Evolutionary conservation across 139 green algal genomes (phyloP).

Genomic region (Astrephomene gubernaculifera): DNA sequence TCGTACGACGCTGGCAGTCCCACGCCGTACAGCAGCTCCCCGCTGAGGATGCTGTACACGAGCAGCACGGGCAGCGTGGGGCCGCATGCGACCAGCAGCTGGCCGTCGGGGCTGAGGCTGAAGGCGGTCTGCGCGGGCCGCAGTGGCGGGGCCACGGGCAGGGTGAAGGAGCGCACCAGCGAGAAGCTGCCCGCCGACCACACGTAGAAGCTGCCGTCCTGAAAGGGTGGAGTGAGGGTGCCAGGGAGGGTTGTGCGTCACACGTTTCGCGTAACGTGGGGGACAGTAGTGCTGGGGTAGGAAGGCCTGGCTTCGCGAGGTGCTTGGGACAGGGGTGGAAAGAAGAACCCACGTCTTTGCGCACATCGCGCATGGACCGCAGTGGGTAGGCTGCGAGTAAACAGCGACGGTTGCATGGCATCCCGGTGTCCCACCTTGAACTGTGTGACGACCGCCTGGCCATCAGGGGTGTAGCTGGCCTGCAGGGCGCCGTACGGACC

Average conservation of each 20-base stretch:
- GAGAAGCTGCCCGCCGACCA: slow-evolving; percentile 37
- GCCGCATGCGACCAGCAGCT: slow-evolving; percentile 42
- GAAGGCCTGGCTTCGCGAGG: too few species aligned
- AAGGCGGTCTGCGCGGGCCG: slow-evolving; percentile 34
- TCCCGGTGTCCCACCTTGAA: slow-evolving; percentile 53
- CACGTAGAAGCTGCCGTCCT: slow-evolving; percentile 56
- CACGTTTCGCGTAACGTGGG: too few species aligned
- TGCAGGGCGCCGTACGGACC: slow-evolving; percentile 49
- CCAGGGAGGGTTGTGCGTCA: too few species aligned
- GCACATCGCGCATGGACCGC: too few species aligned
- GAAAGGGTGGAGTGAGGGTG: too few species aligned
- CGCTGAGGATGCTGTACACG: slow-evolving; percentile 42
- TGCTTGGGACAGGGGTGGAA: too few species aligned
- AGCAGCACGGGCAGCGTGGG: slow-evolving; percentile 44
- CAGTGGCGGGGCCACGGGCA: slow-evolving; percentile 33
- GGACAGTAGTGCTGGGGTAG: too few species aligned
- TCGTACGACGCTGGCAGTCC: neutral
- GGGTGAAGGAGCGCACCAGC: slow-evolving; percentile 48
- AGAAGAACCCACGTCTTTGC: too few species aligned
- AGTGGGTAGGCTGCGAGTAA: too few species aligned
- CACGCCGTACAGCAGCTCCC: slow-evolving; percentile 39
- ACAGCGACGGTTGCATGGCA: too few species aligned
- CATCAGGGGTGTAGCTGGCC: slow-evolving; percentile 45
- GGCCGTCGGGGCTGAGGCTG: slow-evolving; percentile 47
- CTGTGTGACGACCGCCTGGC: slow-evolving; percentile 30